Conservation (phyloP, 805 yeast species). For the Torulaspora indica region DNA sequence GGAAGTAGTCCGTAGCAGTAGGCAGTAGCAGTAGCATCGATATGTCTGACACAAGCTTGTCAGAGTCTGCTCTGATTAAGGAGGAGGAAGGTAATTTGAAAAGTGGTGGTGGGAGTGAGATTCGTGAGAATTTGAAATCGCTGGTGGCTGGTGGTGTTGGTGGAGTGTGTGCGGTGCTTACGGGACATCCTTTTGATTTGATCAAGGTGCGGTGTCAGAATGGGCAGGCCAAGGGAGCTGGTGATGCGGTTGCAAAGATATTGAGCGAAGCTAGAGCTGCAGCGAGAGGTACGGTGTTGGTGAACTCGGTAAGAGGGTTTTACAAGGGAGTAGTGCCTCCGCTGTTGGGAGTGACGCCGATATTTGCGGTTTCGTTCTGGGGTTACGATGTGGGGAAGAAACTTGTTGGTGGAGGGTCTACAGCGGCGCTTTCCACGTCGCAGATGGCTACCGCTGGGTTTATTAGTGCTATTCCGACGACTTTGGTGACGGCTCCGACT, state of each 20-base stretch:
- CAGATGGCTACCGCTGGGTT: conserved; percentile 91
- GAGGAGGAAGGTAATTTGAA: conserved; percentile 4
- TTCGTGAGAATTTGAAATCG: conserved; percentile 71
- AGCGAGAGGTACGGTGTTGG: conserved; percentile 14
- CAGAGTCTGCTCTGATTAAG: conserved; percentile 8
- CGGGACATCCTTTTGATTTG: conserved; percentile 96
- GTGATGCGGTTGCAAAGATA: conserved; percentile 65
- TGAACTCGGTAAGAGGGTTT: conserved; percentile 49
- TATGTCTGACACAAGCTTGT: conserved; percentile 10
- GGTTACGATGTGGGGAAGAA: conserved; percentile 93
- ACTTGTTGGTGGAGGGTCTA: conserved; percentile 43
- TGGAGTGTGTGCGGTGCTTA: conserved; percentile 89
- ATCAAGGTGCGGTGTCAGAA: conserved; percentile 90
- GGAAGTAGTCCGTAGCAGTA: too few relatives aligned
- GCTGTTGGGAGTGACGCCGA: conserved; percentile 92
- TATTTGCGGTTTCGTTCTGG: conserved; percentile 98
- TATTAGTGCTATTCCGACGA: conserved; percentile 90
- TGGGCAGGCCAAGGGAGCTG: conserved; percentile 52
- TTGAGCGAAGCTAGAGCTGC: conserved; percentile 63
- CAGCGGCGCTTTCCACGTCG: conserved; percentile 45
- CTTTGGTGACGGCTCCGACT: conserved; percentile 95
- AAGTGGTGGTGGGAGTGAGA: not conserved
- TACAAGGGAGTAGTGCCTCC: conserved; percentile 96
- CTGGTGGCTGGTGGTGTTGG: conserved; percentile 94
- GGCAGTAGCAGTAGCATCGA: too few relatives aligned